Evolutionary conservation across 768 basidiomycete species (phyloP), one percentile per base, ranked within the genome.

Genomic region (Gloeopeniophorella convolvens): DNA sequence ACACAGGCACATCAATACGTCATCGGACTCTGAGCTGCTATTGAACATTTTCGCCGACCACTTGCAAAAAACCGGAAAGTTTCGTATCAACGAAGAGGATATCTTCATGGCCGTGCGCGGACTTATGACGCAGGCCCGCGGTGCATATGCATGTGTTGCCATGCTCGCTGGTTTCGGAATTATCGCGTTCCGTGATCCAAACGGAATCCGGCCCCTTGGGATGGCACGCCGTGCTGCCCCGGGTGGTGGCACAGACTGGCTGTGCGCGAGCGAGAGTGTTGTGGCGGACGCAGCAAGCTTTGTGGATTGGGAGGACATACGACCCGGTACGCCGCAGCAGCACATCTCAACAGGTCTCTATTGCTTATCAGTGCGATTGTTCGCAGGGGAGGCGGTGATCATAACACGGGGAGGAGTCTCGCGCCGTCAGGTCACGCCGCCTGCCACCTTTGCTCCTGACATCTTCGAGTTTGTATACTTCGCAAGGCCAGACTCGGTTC

Each of bases 401-500:
- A 89, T 96, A 63, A 99, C 96, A 6, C 85, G 90, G 42, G 75
- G 70, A 44, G 74, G 77, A 27, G 78, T 97, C 45, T 79, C 82
- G 6, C 77, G 89, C 41, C 80, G 90, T 18, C 79, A 86, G 60
- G 83, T 91, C 42, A 77, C 76, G 9, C 70, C 80, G 15, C 72
- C 81, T 6, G 77, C 80, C 6, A 79, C 77, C 1, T 96, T 97
- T 64, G 89, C 95, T 1, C 96, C 96, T 18, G 96, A 98, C 69
- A 96, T 99, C 61, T 99, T 98, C 64, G 96, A 99, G 76, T 96
- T 81, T 61, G 96, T 99, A 56, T 99, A 99, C 71, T 92, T 99
- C 65, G 93, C 96, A 6, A 83, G 96, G 48, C 96, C 95, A 0
- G 96, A 99, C 70, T 96, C 92, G 5, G 96, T 97, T 42, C 75